Conservation (phyloP, 2,329 filamentous ascomycete genomes). For the Talaromyces sp. region DNA sequence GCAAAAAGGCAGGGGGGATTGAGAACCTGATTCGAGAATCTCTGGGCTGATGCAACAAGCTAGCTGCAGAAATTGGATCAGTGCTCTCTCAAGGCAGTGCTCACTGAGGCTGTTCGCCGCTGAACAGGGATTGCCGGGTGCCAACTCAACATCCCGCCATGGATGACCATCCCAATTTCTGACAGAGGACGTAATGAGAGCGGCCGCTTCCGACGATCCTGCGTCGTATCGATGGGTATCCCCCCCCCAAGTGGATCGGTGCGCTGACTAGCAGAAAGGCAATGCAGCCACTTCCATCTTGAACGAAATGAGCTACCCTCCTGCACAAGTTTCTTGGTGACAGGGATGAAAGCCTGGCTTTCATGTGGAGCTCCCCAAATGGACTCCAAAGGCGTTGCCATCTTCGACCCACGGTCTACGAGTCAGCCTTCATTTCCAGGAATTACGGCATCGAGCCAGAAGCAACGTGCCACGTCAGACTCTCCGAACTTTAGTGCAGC, state of each 20-base stretch:
- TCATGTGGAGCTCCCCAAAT: conserved; percentile 14
- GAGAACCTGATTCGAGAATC: conserved; percentile 31
- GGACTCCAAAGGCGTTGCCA: conserved; percentile 20
- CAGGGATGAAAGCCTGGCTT: conserved; percentile 13
- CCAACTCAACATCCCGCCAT: conserved; percentile 33
- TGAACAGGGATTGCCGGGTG: conserved; percentile 30
- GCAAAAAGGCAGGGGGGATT: conserved; percentile 29
- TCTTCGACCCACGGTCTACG: conserved; percentile 27
- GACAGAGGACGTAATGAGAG: conserved; percentile 21
- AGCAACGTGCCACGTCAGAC: conserved; percentile 45
- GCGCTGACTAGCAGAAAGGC: conserved; percentile 2
- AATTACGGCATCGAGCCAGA: conserved; percentile 35
- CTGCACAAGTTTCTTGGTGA: conserved; percentile 13
- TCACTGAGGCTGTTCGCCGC: conserved; percentile 25
- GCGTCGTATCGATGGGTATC: conserved; percentile 18
- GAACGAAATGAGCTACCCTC: conserved; percentile 8
- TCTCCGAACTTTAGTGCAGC: conserved; percentile 41
- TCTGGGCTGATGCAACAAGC: conserved; percentile 18
- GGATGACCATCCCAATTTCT: conserved; percentile 24
- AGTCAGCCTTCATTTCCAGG: conserved; percentile 27
- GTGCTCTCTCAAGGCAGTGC: conserved; percentile 20
- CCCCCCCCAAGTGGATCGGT: conserved; percentile 7
- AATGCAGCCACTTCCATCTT: conserved; percentile 19
- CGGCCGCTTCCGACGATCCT: conserved; percentile 25
- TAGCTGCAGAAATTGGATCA: conserved; percentile 22